Evolutionary conservation across 345 rosid genomes (phyloP).

Genomic region (Heritiera fomes): DNA sequence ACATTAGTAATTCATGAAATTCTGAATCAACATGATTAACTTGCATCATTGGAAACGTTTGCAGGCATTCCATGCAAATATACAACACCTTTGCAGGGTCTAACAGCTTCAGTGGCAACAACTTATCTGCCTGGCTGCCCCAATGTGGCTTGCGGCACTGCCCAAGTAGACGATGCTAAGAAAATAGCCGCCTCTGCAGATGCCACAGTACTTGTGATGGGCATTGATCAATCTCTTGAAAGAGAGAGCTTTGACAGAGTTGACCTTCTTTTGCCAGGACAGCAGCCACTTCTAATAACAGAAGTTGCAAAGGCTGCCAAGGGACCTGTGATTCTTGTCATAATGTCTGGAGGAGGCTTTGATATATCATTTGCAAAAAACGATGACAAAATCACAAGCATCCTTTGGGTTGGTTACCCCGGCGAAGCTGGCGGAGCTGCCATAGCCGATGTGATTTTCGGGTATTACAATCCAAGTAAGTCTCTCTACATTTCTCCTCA

Average conservation of each 20-base stretch:
- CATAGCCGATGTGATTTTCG: slow-evolving; percentile 79
- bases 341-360: slow-evolving; percentile 95
- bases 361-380: slow-evolving; percentile 74
- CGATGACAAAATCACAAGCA: slow-evolving; percentile 59
- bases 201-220: slow-evolving; percentile 75
- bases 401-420: slow-evolving; percentile 93
- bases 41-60: not conserved
- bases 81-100: slow-evolving; percentile 79
- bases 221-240: slow-evolving; percentile 77
- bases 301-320: slow-evolving; percentile 68
- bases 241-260: slow-evolving; percentile 69
- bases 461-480: slow-evolving; percentile 81
- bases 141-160: slow-evolving; percentile 62
- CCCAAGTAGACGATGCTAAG: slow-evolving; percentile 59
- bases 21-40: not conserved
- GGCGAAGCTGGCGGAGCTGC: slow-evolving; percentile 97
- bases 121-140: slow-evolving; percentile 70
- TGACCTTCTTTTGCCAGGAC: slow-evolving; percentile 70
- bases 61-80: slow-evolving; percentile 85
- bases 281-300: slow-evolving; percentile 60
- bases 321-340: slow-evolving; percentile 86
- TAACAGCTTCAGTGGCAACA: slow-evolving; percentile 55
- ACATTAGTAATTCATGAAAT: not conserved
- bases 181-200: slow-evolving; percentile 61
- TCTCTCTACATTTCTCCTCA: not conserved